phyloP scores from a whole-genome alignment of 352 stramenopile genomes.

The Phytophthora pinifolia region DNA sequence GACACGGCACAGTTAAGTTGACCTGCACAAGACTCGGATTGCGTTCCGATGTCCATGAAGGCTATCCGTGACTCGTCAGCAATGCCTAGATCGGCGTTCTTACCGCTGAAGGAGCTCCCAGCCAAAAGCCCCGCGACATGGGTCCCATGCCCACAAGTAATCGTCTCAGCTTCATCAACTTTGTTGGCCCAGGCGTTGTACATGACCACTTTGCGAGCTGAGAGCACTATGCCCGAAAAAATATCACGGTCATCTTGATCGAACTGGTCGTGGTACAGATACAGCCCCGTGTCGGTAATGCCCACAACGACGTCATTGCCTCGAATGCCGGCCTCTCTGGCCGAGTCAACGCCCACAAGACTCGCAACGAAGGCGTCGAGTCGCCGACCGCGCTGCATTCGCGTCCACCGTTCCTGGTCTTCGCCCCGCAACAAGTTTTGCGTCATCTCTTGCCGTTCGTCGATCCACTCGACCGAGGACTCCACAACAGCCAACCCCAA shows the following conservation, averaged over 20 bases:
- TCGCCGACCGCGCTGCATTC: constrained; percentile 36
- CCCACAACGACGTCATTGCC: constrained; percentile 74
- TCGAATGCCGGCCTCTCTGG: constrained; percentile 57
- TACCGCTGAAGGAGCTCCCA: constrained; percentile 70
- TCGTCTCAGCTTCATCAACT: constrained; percentile 61
- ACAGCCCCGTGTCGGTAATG: constrained; percentile 82
- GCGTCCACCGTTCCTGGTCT: constrained; percentile 26
- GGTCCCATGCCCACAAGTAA: constrained; percentile 86
- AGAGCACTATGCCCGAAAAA: constrained; percentile 39
- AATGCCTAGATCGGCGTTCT: constrained; percentile 63
- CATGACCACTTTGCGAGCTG: constrained; percentile 71
- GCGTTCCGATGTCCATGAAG: constrained; percentile 90
- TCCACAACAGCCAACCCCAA: constrained; percentile 53
- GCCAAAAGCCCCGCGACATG: constrained; percentile 84
- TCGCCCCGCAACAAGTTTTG: constrained; percentile 34
- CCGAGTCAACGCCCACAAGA: constrained; percentile 67
- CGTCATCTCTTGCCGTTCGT: constrained; percentile 41
- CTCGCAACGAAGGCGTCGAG: constrained; percentile 62
- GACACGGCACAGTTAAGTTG: constrained; percentile 50
- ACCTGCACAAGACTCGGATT: constrained; percentile 49
- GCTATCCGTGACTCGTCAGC: constrained; percentile 79
- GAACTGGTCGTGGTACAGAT: constrained; percentile 85
- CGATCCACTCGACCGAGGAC: constrained; percentile 62
- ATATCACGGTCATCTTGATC: constrained; percentile 62
- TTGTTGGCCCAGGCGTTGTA: constrained; percentile 78